phyloP scores from a whole-genome alignment of 768 basidiomycete species.

The Tricholoma saponaceum region DNA sequence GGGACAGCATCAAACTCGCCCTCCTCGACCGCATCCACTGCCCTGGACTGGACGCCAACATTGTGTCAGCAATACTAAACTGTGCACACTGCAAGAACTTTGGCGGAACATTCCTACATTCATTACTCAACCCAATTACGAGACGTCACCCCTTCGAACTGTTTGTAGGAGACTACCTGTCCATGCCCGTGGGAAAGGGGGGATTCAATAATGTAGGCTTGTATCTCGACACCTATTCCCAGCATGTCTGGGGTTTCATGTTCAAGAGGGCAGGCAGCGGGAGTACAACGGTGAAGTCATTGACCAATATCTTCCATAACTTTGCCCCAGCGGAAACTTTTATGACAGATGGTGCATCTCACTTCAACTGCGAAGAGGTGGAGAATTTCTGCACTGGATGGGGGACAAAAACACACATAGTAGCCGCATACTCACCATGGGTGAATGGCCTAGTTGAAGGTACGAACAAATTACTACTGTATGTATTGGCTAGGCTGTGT shows the following conservation, averaged over 20 bases:
- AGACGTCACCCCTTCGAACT: background rate
- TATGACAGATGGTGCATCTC: constrained; percentile 18
- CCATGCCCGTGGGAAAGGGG: constrained; percentile 24
- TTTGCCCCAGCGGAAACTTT: constrained; percentile 21
- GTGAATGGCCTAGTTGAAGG: constrained; percentile 34
- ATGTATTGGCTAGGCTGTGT: constrained; percentile 23
- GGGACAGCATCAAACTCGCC: background rate
- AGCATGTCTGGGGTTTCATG: constrained; percentile 25
- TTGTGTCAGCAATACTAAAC: background rate
- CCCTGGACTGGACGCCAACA: background rate
- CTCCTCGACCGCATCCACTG: background rate
- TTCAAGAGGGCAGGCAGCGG: constrained; percentile 13
- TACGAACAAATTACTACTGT: constrained; percentile 26
- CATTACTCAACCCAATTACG: constrained; percentile 25
- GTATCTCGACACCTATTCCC: constrained; percentile 26
- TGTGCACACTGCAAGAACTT: constrained; percentile 25
- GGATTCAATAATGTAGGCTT: constrained; percentile 17
- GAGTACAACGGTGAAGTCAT: background rate
- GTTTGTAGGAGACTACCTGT: background rate
- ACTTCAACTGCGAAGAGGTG: constrained; percentile 19
- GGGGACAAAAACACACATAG: constrained; percentile 5
- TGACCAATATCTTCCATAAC: constrained; percentile 7
- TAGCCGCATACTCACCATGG: constrained; percentile 2
- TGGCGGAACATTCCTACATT: constrained; percentile 22
- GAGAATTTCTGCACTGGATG: constrained; percentile 18